Evolutionary conservation across 2,329 filamentous ascomycete species (phyloP), one percentile per base, ranked within the genome.

Genomic region (Aspergillus eucalypticola): DNA sequence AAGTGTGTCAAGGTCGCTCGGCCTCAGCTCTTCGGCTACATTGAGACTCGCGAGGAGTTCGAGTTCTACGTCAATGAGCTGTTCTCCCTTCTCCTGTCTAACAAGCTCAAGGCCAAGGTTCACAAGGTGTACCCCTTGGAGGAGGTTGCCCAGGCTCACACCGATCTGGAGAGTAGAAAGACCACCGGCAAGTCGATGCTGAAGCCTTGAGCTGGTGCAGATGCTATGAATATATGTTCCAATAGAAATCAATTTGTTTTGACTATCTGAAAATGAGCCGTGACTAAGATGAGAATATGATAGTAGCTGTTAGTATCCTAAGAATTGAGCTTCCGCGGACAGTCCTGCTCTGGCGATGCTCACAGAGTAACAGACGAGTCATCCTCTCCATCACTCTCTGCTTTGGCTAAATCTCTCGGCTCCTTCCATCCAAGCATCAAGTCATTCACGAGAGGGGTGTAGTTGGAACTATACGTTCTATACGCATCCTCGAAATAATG

Each of bases 111-210:
- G 63, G 83, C 92, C 15, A 84, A 83, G 61, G 84, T 96, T 29
- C 90, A 96, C 73, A 86, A 92, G 64, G 79, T 88, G 0, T 96
- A 96, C 74, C 85, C 89, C 5, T 79, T 96, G 42, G 84, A 86
- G 68, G 88, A 96, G 48, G 86, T 89, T 35, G 86, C 82, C 38
- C 81, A 84, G 67, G 92, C 91, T 11, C 92, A 96, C 64, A 76
- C 79, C 52, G 91, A 96, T 74, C 82, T 97, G 48, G 90, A 96
- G 77, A 85, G 90, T 44, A 83, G 92, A 68, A 91, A 89, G 81
- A 95, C 91, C 2, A 91, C 87, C 10, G 93, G 93, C 17, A 96
- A 96, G 81, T 76, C 96, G 63, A 74, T 97, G 58, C 75, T 96
- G 70, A 88, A 88, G 78, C 83, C 86, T 50, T 88, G 69, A 72